These are phyloP conservation scores for Daldinia decipiens DNA, from an alignment of 495 filamentous ascomycete species.

Conservation along the genomic window DNA sequence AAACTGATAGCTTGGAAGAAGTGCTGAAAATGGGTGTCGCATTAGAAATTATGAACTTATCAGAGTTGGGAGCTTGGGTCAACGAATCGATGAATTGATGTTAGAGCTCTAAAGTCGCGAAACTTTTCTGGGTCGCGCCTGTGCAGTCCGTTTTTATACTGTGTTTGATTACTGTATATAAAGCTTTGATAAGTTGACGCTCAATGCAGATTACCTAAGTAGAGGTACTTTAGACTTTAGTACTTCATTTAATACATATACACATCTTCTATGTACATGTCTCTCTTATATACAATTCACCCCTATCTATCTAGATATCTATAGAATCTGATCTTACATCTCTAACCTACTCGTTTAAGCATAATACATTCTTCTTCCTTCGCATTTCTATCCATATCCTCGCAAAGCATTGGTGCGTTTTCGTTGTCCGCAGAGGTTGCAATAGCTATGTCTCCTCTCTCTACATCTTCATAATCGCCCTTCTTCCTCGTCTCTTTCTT, in stretches of 20 bases:
- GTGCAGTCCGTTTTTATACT: constrained; percentile 26
- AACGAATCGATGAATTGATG: constrained; percentile 6
- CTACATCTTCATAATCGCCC: constrained; percentile 19
- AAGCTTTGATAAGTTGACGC: constrained; percentile 3
- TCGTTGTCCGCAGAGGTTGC: constrained; percentile 32
- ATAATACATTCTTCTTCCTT: constrained; percentile 25
- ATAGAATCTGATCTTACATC: constrained; percentile 7
- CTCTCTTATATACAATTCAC: background rate
- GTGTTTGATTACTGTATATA: constrained; percentile 28
- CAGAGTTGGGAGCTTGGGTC: constrained; percentile 18
- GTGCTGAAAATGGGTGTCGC: constrained; percentile 15
- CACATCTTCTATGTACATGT: no score
- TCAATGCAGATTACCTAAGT: background rate
- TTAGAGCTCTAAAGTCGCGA: constrained; percentile 46
- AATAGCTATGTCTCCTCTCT: constrained; percentile 21
- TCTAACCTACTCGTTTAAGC: constrained; percentile 29
- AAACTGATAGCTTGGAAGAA: background rate
- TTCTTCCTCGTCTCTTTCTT: constrained; percentile 49
- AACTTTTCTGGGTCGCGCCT: constrained; percentile 50
- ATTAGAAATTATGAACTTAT: constrained; percentile 37
- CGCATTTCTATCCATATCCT: constrained; percentile 22
- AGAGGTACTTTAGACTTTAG: constrained; percentile 7
- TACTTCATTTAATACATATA: background rate
- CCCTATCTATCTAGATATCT: constrained; percentile 10
- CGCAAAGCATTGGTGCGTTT: constrained; percentile 33